These are phyloP conservation scores for Liquidambar formosana DNA, from an alignment of 164 flowering plant genomes.

Conservation along the genomic window DNA sequence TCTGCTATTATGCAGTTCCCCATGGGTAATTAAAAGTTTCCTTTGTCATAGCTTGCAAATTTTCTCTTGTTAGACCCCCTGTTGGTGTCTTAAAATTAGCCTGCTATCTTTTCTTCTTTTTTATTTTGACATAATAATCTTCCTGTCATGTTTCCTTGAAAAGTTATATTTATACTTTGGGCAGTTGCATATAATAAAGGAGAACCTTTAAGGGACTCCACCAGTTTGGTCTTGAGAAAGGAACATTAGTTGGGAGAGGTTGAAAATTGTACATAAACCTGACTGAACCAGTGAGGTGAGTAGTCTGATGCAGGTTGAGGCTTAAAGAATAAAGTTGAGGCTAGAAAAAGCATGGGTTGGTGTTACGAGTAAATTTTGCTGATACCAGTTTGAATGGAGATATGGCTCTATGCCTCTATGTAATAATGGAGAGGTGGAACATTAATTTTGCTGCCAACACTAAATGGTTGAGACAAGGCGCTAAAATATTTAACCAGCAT, in stretches of 20 bases:
- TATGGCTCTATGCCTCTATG: too few species aligned
- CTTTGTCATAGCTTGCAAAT: background rate
- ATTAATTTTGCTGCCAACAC: background rate
- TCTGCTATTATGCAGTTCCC: constrained; percentile 4
- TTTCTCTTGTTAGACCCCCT: too few species aligned
- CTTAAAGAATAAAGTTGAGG: background rate
- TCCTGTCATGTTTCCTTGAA: too few species aligned
- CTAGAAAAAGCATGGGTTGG: background rate
- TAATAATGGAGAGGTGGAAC: background rate
- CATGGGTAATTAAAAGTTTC: constrained; percentile 2
- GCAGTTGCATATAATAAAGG: too few species aligned
- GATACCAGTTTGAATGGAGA: background rate
- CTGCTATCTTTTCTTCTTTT: too few species aligned
- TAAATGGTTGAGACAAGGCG: too few species aligned
- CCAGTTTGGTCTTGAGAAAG: background rate
- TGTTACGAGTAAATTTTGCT: background rate
- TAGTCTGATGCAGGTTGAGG: constrained; percentile 1
- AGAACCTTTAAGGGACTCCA: background rate
- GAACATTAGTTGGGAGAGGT: background rate
- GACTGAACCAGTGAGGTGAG: background rate
- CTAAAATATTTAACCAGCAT: too few species aligned
- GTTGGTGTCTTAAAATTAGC: too few species aligned
- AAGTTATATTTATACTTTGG: too few species aligned
- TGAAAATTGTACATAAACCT: background rate
- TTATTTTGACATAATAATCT: too few species aligned